Evolutionary conservation across 2,329 filamentous ascomycete genomes (phyloP).

Genomic region (Colletotrichum brevisporum): DNA sequence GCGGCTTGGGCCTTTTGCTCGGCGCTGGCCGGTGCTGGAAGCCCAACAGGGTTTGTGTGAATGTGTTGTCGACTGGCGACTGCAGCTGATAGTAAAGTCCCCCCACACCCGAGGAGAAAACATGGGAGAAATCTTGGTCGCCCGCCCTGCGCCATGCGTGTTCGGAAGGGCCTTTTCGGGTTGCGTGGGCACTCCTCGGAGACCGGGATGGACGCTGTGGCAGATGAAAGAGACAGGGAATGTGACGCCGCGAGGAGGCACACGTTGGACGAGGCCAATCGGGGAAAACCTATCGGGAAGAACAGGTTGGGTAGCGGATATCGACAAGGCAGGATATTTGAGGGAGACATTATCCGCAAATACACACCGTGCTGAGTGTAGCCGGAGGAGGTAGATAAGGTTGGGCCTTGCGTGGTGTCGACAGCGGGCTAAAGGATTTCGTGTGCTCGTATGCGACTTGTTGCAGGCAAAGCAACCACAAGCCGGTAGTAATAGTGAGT

Average conservation of each 20-base stretch:
- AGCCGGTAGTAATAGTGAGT: too few relatives aligned
- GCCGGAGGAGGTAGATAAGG: slow-evolving; percentile 6
- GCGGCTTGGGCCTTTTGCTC: neutral
- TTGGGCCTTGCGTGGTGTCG: slow-evolving; percentile 14
- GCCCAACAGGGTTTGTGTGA: slow-evolving; percentile 18
- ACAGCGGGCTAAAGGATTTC: neutral
- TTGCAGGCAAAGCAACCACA: neutral
- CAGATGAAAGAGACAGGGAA: slow-evolving; percentile 10
- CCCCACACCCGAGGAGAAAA: slow-evolving; percentile 26
- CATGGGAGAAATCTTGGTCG: slow-evolving; percentile 11
- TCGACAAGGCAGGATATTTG: slow-evolving; percentile 16
- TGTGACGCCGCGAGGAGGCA: slow-evolving; percentile 4
- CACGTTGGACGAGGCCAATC: slow-evolving; percentile 1
- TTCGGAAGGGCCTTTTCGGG: slow-evolving; percentile 10
- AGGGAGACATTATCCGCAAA: slow-evolving; percentile 11
- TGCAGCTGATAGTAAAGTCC: slow-evolving; percentile 3
- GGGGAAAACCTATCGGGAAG: neutral
- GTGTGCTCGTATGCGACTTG: too few relatives aligned
- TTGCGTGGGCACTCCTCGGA: slow-evolving; percentile 26
- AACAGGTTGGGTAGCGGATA: neutral
- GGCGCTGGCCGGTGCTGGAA: neutral
- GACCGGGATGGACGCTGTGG: neutral
- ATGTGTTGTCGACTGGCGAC: neutral
- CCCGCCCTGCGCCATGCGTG: neutral
- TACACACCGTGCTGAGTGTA: neutral